Conservation (phyloP, 176 grass and related monocot genomes). For the Themeda triandra region DNA sequence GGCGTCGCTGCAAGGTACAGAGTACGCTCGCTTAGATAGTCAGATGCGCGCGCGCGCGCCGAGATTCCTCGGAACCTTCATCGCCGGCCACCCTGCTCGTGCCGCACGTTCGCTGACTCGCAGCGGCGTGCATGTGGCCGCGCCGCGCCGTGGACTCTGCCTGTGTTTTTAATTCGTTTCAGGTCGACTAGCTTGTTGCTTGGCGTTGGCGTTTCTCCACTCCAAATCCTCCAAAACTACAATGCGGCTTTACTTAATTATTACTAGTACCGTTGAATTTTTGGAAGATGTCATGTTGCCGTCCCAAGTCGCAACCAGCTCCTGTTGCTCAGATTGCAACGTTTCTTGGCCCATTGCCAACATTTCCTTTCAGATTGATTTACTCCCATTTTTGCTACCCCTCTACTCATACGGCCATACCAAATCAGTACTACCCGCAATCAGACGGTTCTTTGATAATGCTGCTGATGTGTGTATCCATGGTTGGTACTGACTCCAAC, state of each 20-base stretch:
- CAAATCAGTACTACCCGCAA: background rate
- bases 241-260: background rate
- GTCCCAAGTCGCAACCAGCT: background rate
- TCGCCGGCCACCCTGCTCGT: background rate
- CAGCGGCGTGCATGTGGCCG: slow-evolving; percentile 31
- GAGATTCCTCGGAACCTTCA: slow-evolving; percentile 29
- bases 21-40: too few species aligned
- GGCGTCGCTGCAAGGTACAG: slow-evolving; percentile 83
- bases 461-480: too few species aligned
- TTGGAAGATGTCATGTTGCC: background rate
- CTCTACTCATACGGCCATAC: background rate
- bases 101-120: background rate
- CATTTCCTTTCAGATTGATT: slow-evolving; percentile 12
- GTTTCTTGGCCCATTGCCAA: background rate
- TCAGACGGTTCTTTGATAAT: background rate
- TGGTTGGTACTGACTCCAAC: background rate
- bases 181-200: too few species aligned
- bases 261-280: background rate
- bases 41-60: background rate
- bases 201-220: too few species aligned
- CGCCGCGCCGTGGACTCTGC: slow-evolving; percentile 19
- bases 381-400: background rate
- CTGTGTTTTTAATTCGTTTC: background rate
- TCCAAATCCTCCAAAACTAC: background rate
- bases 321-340: slow-evolving; percentile 4